Percentiles rank a stretch among this genome's conserved stretches.
phyloP scores from a whole-genome alignment of 805 yeast species.

The Naumovozyma castellii region DNA sequence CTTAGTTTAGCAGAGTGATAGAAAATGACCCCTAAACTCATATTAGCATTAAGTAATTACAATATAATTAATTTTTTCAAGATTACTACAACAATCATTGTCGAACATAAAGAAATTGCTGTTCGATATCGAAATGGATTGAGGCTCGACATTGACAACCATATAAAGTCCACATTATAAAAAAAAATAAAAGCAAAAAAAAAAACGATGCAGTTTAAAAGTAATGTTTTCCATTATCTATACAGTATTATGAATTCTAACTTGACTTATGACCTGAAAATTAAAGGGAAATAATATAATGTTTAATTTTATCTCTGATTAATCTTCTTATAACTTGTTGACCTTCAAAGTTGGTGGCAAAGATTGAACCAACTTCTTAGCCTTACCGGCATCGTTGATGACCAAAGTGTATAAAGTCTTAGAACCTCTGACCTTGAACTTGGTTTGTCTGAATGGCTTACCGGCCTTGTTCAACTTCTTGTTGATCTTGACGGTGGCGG shows the following conservation, averaged over 20 bases:
- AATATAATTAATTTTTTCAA: too few relatives aligned
- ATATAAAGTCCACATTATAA: too few relatives aligned
- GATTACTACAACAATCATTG: too few relatives aligned
- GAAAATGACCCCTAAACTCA: too few relatives aligned
- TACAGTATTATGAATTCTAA: neutral
- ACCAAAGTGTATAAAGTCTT: conserved; percentile 90
- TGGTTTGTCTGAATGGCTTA: conserved; percentile 84
- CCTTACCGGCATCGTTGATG: conserved; percentile 92
- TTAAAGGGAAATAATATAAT: neutral
- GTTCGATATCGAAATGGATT: too few relatives aligned
- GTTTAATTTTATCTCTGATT: neutral
- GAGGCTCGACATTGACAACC: too few relatives aligned
- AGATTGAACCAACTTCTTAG: conserved; percentile 94
- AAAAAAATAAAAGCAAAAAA: too few relatives aligned
- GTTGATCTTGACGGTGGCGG: conserved; percentile 93
- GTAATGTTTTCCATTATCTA: neutral
- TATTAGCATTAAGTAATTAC: too few relatives aligned
- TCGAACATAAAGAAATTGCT: too few relatives aligned
- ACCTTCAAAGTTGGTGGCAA: conserved; percentile 88
- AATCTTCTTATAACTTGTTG: conserved; percentile 36
- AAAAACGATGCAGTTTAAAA: neutral
- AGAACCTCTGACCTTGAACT: conserved; percentile 98
- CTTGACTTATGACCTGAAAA: neutral
- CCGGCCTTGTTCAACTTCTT: conserved; percentile 70
- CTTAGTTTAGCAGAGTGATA: too few relatives aligned